Conservation (phyloP, 208 protist genomes). For the Porcisia deanei region DNA sequence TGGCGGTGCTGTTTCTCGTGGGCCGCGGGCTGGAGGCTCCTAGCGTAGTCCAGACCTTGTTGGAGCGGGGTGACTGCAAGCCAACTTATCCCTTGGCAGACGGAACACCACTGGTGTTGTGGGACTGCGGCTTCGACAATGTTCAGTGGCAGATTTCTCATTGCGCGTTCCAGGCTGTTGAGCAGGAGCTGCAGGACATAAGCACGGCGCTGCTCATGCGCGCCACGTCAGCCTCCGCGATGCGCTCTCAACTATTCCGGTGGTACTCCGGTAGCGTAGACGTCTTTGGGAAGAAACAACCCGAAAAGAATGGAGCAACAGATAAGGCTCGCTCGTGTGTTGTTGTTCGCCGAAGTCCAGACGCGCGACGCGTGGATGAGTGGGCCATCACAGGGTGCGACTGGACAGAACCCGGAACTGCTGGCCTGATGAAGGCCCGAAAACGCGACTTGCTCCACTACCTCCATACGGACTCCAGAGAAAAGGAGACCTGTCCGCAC, state of each 20-base stretch:
- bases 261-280: slow-evolving; percentile 61
- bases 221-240: slow-evolving; percentile 45
- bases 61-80: slow-evolving; percentile 76
- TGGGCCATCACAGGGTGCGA: slow-evolving; percentile 82
- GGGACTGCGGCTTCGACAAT: slow-evolving; percentile 76
- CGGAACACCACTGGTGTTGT: slow-evolving; percentile 76
- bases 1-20: slow-evolving; percentile 92
- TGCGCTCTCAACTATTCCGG: slow-evolving; percentile 63
- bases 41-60: slow-evolving; percentile 53
- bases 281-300: slow-evolving; percentile 10
- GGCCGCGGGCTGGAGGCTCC: slow-evolving; percentile 74
- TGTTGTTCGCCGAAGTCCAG: slow-evolving; percentile 10
- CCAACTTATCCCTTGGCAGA: slow-evolving; percentile 80
- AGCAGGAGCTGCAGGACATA: slow-evolving; percentile 82
- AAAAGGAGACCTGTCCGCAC: background rate
- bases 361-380: slow-evolving; percentile 26
- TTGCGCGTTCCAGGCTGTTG: slow-evolving; percentile 42
- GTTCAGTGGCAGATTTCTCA: slow-evolving; percentile 68
- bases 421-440: slow-evolving; percentile 47
- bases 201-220: slow-evolving; percentile 69
- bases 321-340: background rate
- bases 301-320: background rate
- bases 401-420: slow-evolving; percentile 67
- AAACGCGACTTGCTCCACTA: slow-evolving; percentile 47
- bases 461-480: slow-evolving; percentile 10